Evolutionary conservation across 257 asterid species (phyloP), one percentile per base, ranked within the genome.

Genomic region (Ilex asprella): DNA sequence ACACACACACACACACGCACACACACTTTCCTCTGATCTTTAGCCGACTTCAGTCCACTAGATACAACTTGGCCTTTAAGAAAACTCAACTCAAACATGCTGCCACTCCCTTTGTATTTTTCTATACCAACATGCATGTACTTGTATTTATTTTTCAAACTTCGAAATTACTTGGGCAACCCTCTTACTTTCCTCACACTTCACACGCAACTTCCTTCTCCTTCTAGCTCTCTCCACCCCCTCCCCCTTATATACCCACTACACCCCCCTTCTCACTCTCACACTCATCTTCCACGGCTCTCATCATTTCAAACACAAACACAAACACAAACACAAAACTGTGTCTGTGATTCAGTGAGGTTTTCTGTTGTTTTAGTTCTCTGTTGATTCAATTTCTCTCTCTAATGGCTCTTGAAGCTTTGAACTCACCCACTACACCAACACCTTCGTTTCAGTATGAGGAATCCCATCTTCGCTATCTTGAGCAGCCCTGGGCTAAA

Each of bases 191-290:
- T 81, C 84, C 84, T 54, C 21, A 39, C 83, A 66, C 83, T 75
- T 67, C 65, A 62, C 81, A 74, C 82, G 95, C 86, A 87, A 74
- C 90, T 82, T 82, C 92, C 84, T 47, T 27, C 60, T 41, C 12
- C 43, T 56, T 39, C 52, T 57, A 29, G 55, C 16, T 2, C 39
- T 5, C 27, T 21, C n/a, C 56, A 30, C 13, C 9, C 39, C 35
- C 47, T 29, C 41, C 41, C 41, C 41, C 41, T 35, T 35, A 35
- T 35, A 35, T 3, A 35, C 8, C 8, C 5, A 35, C 41, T 2
- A 4, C 41, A 35, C 41, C 41, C 41, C 41, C 41, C 8, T 35
- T 1, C 41, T 35, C 41, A 35, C 41, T 35, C 41, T 35, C 41
- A 35, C 41, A 35, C 41, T 35, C 41, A 35, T 0, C 2, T 14